Evolutionary conservation across 306 rosid genomes (phyloP).

Genomic region (Cyamopsis tetragonoloba): DNA sequence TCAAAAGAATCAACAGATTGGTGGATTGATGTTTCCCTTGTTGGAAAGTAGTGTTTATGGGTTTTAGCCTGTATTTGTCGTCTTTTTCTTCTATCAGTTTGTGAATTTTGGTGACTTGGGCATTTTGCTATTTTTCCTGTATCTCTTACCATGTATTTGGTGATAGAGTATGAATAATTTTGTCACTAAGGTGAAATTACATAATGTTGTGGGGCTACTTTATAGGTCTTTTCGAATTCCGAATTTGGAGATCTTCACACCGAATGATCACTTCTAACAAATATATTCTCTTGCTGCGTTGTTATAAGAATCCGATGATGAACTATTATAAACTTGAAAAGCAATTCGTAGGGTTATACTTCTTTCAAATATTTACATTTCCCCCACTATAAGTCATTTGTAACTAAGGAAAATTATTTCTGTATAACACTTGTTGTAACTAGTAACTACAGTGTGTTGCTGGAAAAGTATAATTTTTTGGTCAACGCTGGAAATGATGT

Average conservation of each 20-base stretch:
- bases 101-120: conserved; percentile 27
- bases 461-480: too few species aligned
- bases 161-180: conserved; percentile 14
- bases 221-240: neutral
- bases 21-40: conserved; percentile 32
- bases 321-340: neutral
- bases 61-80: conserved; percentile 28
- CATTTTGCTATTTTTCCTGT: conserved; percentile 21
- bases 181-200: conserved; percentile 15
- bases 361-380: neutral
- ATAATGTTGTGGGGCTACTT: neutral
- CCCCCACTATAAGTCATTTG: too few species aligned
- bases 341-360: neutral
- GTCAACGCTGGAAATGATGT: too few species aligned
- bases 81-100: conserved; percentile 17
- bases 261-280: neutral
- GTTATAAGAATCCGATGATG: neutral
- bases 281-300: neutral
- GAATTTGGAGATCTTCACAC: neutral
- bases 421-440: too few species aligned
- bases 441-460: too few species aligned
- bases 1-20: conserved; percentile 26
- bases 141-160: conserved; percentile 21
- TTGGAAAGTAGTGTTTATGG: conserved; percentile 26
- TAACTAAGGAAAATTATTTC: too few species aligned